Evolutionary conservation across 805 yeast genomes (phyloP).

Genomic region (Ogataea chonburiensis): DNA sequence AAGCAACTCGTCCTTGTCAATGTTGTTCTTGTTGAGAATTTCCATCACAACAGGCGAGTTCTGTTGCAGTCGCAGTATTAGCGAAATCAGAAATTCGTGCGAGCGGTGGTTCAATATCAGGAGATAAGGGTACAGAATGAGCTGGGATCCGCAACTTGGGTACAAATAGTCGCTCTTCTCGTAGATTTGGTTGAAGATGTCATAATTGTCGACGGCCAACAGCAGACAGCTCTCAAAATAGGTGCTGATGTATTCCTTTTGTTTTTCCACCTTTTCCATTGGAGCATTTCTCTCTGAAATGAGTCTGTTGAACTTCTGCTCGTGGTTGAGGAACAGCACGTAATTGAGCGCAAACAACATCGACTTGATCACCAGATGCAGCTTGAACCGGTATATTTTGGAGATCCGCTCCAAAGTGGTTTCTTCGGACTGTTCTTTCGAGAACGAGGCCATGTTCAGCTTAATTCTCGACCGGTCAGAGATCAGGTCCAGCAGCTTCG

Average conservation of each 20-base stretch:
- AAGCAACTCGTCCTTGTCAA: conserved; percentile 35
- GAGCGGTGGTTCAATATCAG: conserved; percentile 55
- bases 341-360: conserved; percentile 51
- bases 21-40: conserved; percentile 33
- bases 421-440: conserved; percentile 18
- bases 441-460: conserved; percentile 25
- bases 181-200: conserved; percentile 34
- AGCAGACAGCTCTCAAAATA: conserved; percentile 38
- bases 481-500: conserved; percentile 30
- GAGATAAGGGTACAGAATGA: conserved; percentile 48
- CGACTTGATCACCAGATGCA: conserved; percentile 42
- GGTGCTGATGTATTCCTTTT: conserved; percentile 32
- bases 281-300: conserved; percentile 31
- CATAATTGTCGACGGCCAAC: conserved; percentile 38
- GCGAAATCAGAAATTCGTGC: conserved; percentile 55
- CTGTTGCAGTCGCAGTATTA: conserved; percentile 47
- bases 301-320: conserved; percentile 35
- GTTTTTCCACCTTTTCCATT: conserved; percentile 32
- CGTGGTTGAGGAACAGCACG: conserved; percentile 40
- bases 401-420: conserved; percentile 22
- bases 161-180: conserved; percentile 30
- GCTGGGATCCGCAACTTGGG: conserved; percentile 43
- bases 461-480: conserved; percentile 32
- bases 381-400: conserved; percentile 32
- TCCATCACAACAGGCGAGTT: conserved; percentile 35